Evolutionary conservation across 1,284 basidiomycete species (phyloP).

Genomic region (Rhodotorula sp.): DNA sequence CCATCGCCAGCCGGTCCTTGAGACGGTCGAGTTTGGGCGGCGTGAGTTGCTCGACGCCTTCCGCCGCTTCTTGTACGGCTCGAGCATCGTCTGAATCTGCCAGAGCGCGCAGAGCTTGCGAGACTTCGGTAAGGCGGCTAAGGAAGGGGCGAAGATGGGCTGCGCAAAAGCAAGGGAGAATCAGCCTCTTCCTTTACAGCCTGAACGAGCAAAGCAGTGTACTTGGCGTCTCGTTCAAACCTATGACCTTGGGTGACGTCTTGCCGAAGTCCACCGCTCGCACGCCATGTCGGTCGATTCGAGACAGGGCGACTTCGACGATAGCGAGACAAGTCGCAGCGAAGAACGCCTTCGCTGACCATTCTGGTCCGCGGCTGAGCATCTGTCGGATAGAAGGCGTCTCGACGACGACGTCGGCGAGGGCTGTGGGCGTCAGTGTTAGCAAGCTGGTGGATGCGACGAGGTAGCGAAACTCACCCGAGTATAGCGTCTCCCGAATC

Average conservation of each 20-base stretch:
- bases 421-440: constrained; percentile 46
- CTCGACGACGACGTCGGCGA: constrained; percentile 64
- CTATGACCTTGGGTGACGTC: constrained; percentile 58
- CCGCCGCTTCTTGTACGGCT: constrained; percentile 56
- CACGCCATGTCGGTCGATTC: constrained; percentile 55
- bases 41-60: constrained; percentile 50
- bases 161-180: constrained; percentile 46
- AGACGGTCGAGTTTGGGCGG: constrained; percentile 63
- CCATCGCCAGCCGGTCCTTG: constrained; percentile 57
- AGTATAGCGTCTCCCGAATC: constrained; percentile 78
- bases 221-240: constrained; percentile 20
- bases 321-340: constrained; percentile 69
- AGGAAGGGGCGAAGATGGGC: constrained; percentile 63
- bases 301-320: constrained; percentile 60
- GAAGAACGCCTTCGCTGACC: constrained; percentile 64
- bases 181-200: fast-evolving
- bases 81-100: constrained; percentile 59
- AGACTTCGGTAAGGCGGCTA: constrained; percentile 62
- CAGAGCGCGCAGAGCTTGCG: constrained; percentile 54
- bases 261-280: constrained; percentile 61
- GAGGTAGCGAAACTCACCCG: constrained; percentile 42
- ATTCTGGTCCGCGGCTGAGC: constrained; percentile 58
- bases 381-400: constrained; percentile 57
- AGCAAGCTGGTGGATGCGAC: not conserved
- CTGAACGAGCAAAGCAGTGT: not conserved